Conservation (phyloP, 1,284 basidiomycete species). For the Ceratobasidium sp. region DNA sequence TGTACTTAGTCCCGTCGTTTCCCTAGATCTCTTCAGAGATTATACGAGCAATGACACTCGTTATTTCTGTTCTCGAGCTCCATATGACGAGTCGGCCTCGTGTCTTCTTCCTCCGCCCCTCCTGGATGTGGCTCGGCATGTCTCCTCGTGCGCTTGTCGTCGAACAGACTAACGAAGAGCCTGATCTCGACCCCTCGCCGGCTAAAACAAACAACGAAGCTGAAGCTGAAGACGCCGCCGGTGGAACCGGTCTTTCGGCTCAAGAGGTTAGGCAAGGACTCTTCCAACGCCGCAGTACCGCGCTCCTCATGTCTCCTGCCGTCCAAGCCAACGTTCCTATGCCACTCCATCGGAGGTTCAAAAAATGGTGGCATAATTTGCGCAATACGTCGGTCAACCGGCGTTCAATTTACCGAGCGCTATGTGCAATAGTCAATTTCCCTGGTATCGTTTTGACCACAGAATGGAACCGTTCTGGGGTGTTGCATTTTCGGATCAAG, state of each 20-base stretch:
- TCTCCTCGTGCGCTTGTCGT: conserved; percentile 56
- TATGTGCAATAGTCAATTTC: conserved; percentile 1
- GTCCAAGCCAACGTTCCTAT: conserved; percentile 11
- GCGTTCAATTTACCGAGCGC: background rate
- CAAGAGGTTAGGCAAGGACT: conserved; percentile 39
- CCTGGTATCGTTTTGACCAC: background rate
- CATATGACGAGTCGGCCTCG: too few species aligned
- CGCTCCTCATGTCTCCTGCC: conserved; percentile 27
- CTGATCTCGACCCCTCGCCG: conserved; percentile 3
- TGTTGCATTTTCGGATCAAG: conserved; percentile 27
- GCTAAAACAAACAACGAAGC: background rate
- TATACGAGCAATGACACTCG: conserved; percentile 45
- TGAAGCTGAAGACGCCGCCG: background rate
- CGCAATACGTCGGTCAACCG: background rate
- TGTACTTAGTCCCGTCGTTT: background rate
- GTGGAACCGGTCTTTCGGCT: conserved; percentile 16
- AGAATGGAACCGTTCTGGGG: conserved; percentile 31
- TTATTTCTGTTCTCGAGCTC: too few species aligned
- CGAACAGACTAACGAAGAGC: conserved; percentile 37
- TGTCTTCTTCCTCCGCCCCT: conserved; percentile 65
- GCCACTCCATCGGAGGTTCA: conserved; percentile 21
- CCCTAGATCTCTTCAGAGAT: conserved; percentile 33
- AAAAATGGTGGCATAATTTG: background rate
- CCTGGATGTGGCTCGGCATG: conserved; percentile 66
- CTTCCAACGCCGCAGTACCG: conserved; percentile 32